phyloP scores from a whole-genome alignment of 2,329 filamentous ascomycete genomes.

The Colletotrichum sojae region DNA sequence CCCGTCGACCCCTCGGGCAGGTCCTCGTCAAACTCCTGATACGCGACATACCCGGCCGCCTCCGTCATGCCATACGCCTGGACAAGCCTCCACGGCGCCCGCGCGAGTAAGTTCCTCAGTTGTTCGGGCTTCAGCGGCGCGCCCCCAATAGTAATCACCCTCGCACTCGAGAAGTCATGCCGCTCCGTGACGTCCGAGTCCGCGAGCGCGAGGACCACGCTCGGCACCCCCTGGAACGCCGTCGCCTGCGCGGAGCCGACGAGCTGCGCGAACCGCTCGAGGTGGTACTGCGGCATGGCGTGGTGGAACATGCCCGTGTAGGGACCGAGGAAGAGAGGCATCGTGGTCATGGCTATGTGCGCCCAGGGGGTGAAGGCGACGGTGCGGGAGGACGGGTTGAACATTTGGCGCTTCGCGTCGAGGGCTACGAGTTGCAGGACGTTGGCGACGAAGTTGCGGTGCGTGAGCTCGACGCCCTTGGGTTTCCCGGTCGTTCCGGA shows the following conservation, averaged over 20 bases:
- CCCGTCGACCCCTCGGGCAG: conserved; percentile 53
- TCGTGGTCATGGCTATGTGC: conserved; percentile 60
- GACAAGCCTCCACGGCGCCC: conserved; percentile 55
- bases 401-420: conserved; percentile 49
- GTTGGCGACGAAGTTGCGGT: conserved; percentile 87
- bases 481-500: conserved; percentile 89
- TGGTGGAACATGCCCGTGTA: conserved; percentile 61
- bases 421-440: conserved; percentile 53
- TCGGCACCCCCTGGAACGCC: conserved; percentile 56
- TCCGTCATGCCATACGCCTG: conserved; percentile 64
- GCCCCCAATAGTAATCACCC: conserved; percentile 55
- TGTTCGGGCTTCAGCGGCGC: conserved; percentile 52
- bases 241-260: conserved; percentile 54
- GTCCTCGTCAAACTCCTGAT: conserved; percentile 52
- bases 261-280: conserved; percentile 52
- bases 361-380: conserved; percentile 61
- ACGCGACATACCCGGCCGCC: conserved; percentile 58
- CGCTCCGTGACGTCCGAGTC: conserved; percentile 52
- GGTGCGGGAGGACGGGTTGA: conserved; percentile 50
- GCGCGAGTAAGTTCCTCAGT: conserved; percentile 47
- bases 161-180: conserved; percentile 54
- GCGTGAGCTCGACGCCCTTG: conserved; percentile 91
- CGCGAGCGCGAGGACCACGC: conserved; percentile 54
- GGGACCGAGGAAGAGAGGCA: conserved; percentile 59
- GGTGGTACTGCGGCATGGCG: conserved; percentile 56